Conservation (phyloP, 2,329 filamentous ascomycete species). For the Arthrinium phaeospermum region DNA sequence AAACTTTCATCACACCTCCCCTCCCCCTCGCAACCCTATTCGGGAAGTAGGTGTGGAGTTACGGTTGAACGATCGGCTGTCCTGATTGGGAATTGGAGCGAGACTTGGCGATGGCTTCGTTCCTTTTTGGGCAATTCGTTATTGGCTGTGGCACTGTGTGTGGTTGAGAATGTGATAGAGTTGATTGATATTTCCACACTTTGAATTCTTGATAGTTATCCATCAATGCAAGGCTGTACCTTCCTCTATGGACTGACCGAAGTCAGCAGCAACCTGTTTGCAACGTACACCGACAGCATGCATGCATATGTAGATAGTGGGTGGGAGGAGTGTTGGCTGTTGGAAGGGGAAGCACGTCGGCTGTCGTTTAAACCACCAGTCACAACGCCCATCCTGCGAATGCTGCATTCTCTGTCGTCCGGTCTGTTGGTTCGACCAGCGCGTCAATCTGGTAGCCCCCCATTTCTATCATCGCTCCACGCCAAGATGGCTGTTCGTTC, state of each 20-base stretch:
- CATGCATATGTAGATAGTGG: neutral
- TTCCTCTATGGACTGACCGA: neutral
- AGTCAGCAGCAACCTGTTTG: neutral
- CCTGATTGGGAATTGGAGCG: neutral
- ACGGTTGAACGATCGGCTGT: neutral
- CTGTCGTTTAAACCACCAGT: neutral
- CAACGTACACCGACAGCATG: neutral
- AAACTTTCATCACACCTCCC: slow-evolving; percentile 2
- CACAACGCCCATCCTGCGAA: neutral
- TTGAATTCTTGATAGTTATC: neutral
- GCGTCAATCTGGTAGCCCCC: neutral
- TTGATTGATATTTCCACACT: neutral
- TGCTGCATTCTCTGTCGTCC: neutral
- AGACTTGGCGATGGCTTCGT: neutral
- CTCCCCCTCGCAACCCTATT: neutral
- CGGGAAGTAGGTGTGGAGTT: slow-evolving; percentile 13
- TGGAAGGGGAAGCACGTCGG: neutral
- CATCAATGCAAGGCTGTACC: neutral
- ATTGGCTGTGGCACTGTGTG: neutral
- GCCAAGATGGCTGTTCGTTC: slow-evolving; percentile 3
- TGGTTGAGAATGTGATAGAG: neutral
- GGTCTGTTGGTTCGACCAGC: neutral
- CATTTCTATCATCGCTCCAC: neutral
- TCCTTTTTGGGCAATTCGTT: neutral
- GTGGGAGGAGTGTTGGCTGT: neutral